Evolutionary conservation across 1,284 basidiomycete genomes (phyloP).

Genomic region (Amylostereum chailletii): DNA sequence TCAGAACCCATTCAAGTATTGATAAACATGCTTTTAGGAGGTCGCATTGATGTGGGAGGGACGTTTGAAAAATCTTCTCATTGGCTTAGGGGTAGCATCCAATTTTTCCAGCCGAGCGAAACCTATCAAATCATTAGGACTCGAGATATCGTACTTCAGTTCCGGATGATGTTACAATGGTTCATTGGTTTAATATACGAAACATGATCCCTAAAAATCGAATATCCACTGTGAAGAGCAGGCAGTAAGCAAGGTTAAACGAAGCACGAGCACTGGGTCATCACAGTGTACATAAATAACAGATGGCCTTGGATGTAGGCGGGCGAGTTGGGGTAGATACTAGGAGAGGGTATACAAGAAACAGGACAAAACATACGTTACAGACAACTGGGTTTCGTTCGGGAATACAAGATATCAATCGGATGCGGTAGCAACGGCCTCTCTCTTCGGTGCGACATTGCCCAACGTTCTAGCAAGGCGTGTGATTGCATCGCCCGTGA

Average conservation of each 20-base stretch:
- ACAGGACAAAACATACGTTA: not conserved
- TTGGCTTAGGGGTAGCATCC: conserved; percentile 83
- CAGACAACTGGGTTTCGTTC: not conserved
- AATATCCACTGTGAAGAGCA: too few relatives aligned
- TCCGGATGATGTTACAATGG: conserved; percentile 35
- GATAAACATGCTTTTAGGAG: conserved; percentile 39
- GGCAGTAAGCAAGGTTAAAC: too few relatives aligned
- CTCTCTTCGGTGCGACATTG: conserved; percentile 18
- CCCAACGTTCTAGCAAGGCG: conserved; percentile 53
- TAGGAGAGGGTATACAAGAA: not conserved
- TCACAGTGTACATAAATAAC: too few relatives aligned
- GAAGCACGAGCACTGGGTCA: too few relatives aligned
- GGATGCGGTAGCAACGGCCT: conserved; percentile 13
- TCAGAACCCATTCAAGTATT: not conserved
- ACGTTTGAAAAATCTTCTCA: conserved; percentile 80
- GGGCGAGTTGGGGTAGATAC: not conserved
- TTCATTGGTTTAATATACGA: too few relatives aligned
- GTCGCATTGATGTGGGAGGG: conserved; percentile 93
- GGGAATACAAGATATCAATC: not conserved
- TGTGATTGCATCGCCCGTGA: conserved; percentile 61
- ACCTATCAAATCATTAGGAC: conserved; percentile 80
- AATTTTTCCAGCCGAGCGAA: conserved; percentile 78
- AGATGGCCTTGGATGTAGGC: too few relatives aligned
- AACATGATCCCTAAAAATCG: too few relatives aligned
- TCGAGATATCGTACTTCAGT: conserved; percentile 90